phyloP scores from a whole-genome alignment of 177 flowering plant species.

The Vitis hybrid region DNA sequence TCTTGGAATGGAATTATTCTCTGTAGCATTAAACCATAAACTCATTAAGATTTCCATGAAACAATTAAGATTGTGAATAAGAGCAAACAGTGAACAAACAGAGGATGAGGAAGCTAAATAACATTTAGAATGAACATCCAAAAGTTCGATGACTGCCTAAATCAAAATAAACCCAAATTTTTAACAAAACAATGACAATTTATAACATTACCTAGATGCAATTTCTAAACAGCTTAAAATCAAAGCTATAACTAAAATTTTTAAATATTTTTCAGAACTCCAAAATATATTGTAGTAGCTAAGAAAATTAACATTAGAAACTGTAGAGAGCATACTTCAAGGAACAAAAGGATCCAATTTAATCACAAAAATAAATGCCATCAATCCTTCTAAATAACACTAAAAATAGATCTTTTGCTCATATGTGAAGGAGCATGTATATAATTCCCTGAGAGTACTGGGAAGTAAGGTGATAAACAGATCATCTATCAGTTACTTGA shows the following conservation, averaged over 20 bases:
- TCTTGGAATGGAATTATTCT: conserved; percentile 79
- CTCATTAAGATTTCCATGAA: conserved; percentile 1
- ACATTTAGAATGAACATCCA: not conserved
- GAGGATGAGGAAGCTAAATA: not conserved
- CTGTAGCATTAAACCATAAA: conserved; percentile 42
- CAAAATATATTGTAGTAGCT: not conserved
- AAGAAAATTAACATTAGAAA: not conserved
- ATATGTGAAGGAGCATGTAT: too few relatives aligned
- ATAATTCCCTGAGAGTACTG: too few relatives aligned
- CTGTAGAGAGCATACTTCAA: not conserved
- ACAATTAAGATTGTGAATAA: conserved; percentile 4
- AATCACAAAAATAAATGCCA: too few relatives aligned
- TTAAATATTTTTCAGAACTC: not conserved
- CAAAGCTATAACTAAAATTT: not conserved
- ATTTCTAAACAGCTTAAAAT: too few relatives aligned
- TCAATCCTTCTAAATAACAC: too few relatives aligned
- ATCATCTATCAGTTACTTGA: too few relatives aligned
- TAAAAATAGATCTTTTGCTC: too few relatives aligned
- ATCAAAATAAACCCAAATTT: not conserved
- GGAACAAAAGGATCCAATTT: not conserved
- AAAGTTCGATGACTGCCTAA: not conserved
- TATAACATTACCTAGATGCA: not conserved
- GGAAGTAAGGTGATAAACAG: too few relatives aligned
- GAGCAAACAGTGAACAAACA: not conserved
- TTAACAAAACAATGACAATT: not conserved